Base-by-base conservation (phyloP, 2,329 filamentous ascomycete species). In the Trichophyton schoenleinii region DNA sequence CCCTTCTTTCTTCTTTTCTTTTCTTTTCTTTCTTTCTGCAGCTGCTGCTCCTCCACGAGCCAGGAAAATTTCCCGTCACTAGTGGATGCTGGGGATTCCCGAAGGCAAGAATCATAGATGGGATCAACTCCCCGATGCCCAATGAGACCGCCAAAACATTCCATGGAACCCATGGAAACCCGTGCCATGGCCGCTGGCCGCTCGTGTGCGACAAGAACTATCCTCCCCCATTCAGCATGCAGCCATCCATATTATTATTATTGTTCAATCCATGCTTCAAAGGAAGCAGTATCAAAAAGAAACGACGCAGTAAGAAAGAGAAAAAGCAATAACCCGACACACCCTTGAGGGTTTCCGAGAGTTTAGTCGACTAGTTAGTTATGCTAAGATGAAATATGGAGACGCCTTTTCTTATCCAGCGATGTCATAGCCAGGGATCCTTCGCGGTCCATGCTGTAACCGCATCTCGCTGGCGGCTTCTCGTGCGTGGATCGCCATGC, bases 341-440 rank as follows among this genome's bases (percentile, higher is more conserved):
- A 55, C 18, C 49, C 49, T 13, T 53, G 52, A 55, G 46, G 25
- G 20, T 52, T 52, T 52, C 46, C 46, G 46, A 52, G 46, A 52
- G 46, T 28, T 52, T 31, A 31, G 28, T 31, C 7, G 28, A 31
- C 28, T 15, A 25, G 46, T 28, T 52, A 13, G 20, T 25, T 52
- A 55, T 13, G 13, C 52, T 34, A 36, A 55, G 28, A 55, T 55
- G 52, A 36, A 55, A 55, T 55, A 55, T 55, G 52, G 52, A 55
- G 52, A 53, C 48, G 13, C 34, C 22, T 22, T 22, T 52, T 52
- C 46, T 28, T 52, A 7, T 44, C 6, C 15, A 44, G n/a, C 13
- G n/a, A 44, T 7, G n/a, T 44, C 15, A 44, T 18, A 44, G 13
- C 46, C 46, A 28, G 13, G 46, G 46, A 25, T 25, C 25, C 11